Evolutionary conservation across 2,329 filamentous ascomycete species (phyloP), one percentile per base, ranked within the genome.

Genomic region (Pestalotiopsis sp.): DNA sequence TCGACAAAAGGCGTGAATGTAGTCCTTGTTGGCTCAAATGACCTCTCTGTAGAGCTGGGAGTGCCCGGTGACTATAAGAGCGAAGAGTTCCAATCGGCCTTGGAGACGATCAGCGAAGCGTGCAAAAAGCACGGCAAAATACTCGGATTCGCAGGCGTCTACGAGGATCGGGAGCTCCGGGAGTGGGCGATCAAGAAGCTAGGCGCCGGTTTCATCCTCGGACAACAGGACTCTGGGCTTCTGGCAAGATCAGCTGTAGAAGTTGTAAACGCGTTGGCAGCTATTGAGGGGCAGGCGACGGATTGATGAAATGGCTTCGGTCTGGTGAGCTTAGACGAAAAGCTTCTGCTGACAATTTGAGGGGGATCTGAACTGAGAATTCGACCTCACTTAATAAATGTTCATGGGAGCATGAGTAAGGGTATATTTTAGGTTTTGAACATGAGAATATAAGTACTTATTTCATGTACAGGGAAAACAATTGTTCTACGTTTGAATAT

Each of bases 91-190:
- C 36, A 23, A 3, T 25, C 14, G 20, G 36, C 64, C 4, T 14
- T 56, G n/a, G 45, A 39, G 25, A 66, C 12, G 38, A 57, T 66
- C 64, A 66, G 36, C 25, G n/a, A 23, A 2, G 64, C 64, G 1
- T 49, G 38, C 25, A 5, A 38, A 13, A 20, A 36, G 38, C 64
- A 66, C 25, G 64, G 64, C 6, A 52, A 57, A 7, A 25, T 49
- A 11, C n/a, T 66, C n/a, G 64, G 64, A 12, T 31, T 66, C 17
- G 64, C 36, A 4, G 64, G 64, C 5, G 9, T 66, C 5, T 49
- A 60, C 17, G 57, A 60, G 12, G 82, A 74, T 83, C 83, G 13
- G 2, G 57, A 27, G 57, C 57, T 60, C 6, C 57, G 31, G 11
- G 57, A 27, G 14, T 60, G 57, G 57, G 23, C 20, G 12, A 60